These are phyloP conservation scores for Capronia americana DNA, from an alignment of 2,329 filamentous ascomycete species.

Conservation along the genomic window DNA sequence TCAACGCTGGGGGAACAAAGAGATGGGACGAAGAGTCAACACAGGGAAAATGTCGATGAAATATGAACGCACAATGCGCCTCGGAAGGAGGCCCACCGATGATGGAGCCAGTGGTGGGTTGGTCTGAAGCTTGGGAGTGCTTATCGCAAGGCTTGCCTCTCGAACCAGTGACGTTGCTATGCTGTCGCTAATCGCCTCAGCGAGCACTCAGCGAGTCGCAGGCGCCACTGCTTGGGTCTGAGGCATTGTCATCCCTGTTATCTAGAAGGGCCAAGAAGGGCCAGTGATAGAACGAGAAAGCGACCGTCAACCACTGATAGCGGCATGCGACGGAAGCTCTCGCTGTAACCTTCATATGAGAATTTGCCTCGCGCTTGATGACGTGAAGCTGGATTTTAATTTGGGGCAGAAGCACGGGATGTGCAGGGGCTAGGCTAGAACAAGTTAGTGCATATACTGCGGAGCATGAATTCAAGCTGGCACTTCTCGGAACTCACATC, in stretches of 20 bases:
- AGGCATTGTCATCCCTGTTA: slow-evolving; percentile 8
- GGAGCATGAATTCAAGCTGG: background rate
- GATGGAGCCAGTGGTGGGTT: slow-evolving; percentile 1
- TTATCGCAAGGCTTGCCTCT: slow-evolving; percentile 17
- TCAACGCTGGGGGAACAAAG: background rate
- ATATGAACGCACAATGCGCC: slow-evolving; percentile 3
- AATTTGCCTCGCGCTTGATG: slow-evolving; percentile 7
- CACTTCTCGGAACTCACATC: background rate
- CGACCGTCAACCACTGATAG: slow-evolving; percentile 14
- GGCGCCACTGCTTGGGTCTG: background rate
- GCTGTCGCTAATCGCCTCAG: slow-evolving; percentile 4
- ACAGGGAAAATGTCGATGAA: background rate
- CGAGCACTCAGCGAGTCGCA: slow-evolving; percentile 2
- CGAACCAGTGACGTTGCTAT: slow-evolving; percentile 5
- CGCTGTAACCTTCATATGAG: slow-evolving; percentile 11
- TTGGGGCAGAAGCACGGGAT: background rate
- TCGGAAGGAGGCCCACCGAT: slow-evolving; percentile 4
- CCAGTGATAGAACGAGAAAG: slow-evolving; percentile 9
- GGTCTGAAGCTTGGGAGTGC: slow-evolving; percentile 16
- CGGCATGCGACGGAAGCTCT: slow-evolving; percentile 17
- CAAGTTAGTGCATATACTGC: background rate
- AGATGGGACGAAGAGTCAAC: background rate
- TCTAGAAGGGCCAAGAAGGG: background rate
- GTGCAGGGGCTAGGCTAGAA: background rate
- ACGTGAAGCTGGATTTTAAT: slow-evolving; percentile 8